Percentiles rank a stretch among this genome's conserved stretches.
Conservation (phyloP, 2,329 filamentous ascomycete genomes). For the Hypoxylon sp. region DNA sequence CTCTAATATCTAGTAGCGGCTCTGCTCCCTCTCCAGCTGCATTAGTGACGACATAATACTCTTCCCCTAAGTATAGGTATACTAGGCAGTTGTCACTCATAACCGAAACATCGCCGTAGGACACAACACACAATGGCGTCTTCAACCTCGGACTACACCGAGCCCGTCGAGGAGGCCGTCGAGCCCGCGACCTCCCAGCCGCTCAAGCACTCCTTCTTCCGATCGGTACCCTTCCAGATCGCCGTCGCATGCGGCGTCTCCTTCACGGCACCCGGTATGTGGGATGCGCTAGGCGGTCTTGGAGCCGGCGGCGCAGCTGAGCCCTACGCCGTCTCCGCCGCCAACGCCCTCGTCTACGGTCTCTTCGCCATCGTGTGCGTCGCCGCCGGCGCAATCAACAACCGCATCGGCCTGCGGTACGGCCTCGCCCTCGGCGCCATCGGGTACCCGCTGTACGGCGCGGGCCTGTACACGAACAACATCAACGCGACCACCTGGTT, state of each 20-base stretch:
- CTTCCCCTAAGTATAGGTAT: not conserved
- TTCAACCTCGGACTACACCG: slow-evolving; percentile 30
- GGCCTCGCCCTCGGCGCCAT: slow-evolving; percentile 63
- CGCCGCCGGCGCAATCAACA: slow-evolving; percentile 57
- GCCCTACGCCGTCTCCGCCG: slow-evolving; percentile 61
- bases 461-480: slow-evolving; percentile 76
- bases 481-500: slow-evolving; percentile 74
- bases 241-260: slow-evolving; percentile 58
- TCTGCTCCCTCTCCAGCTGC: not conserved
- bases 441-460: slow-evolving; percentile 75
- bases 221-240: slow-evolving; percentile 57
- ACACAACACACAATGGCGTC: slow-evolving; percentile 32
- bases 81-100: not conserved
- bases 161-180: slow-evolving; percentile 25
- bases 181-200: slow-evolving; percentile 24
- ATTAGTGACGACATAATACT: not conserved
- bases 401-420: slow-evolving; percentile 57
- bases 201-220: slow-evolving; percentile 49
- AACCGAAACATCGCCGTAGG: slow-evolving; percentile 6
- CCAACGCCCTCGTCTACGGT: slow-evolving; percentile 63
- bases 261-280: slow-evolving; percentile 60
- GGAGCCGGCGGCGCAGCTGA: slow-evolving; percentile 60
- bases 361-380: slow-evolving; percentile 62
- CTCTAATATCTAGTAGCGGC: not conserved
- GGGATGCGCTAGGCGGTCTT: slow-evolving; percentile 60